Evolutionary conservation across 2,329 filamentous ascomycete genomes (phyloP).

Genomic region (Aspergillus quadrilineatus): DNA sequence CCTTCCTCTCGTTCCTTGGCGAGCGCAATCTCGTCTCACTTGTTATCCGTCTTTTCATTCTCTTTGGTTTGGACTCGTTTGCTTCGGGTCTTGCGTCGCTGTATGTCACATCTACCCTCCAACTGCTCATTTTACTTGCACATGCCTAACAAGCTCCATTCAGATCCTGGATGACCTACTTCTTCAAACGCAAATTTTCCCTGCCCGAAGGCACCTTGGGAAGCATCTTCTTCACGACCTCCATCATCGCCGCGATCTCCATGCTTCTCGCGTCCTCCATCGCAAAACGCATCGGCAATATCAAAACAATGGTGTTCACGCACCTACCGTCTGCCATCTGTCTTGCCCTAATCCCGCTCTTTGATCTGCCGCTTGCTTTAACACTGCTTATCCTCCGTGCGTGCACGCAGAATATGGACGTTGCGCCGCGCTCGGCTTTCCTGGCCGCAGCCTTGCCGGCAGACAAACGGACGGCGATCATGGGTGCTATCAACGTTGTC

Average conservation of each 20-base stretch:
- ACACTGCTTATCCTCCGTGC: slow-evolving; percentile 62
- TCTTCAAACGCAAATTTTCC: slow-evolving; percentile 56
- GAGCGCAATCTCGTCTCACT: slow-evolving; percentile 46
- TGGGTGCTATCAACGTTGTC: slow-evolving; percentile 68
- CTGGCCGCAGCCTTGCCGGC: slow-evolving; percentile 64
- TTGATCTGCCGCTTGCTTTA: slow-evolving; percentile 55
- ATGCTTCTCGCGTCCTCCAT: slow-evolving; percentile 60
- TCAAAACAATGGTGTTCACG: slow-evolving; percentile 73
- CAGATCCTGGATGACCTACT: slow-evolving; percentile 55
- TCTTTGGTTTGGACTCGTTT: slow-evolving; percentile 69
- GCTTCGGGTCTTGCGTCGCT: slow-evolving; percentile 68
- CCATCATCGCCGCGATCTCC: slow-evolving; percentile 42
- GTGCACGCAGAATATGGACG: slow-evolving; percentile 67
- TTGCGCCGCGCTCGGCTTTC: slow-evolving; percentile 68
- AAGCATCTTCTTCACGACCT: slow-evolving; percentile 53
- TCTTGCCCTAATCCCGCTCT: slow-evolving; percentile 60
- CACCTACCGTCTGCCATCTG: slow-evolving; percentile 69
- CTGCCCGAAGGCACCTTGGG: slow-evolving; percentile 55
- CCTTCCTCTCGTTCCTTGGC: slow-evolving; percentile 56
- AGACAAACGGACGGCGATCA: slow-evolving; percentile 67
- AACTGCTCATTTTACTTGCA: slow-evolving; percentile 22
- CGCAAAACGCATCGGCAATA: slow-evolving; percentile 60
- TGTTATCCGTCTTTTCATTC: slow-evolving; percentile 57
- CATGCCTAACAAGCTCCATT: slow-evolving; percentile 19
- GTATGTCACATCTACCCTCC: slow-evolving; percentile 41